phyloP scores from a whole-genome alignment of 2,329 filamentous ascomycete species.

The Aspergillus tanneri region DNA sequence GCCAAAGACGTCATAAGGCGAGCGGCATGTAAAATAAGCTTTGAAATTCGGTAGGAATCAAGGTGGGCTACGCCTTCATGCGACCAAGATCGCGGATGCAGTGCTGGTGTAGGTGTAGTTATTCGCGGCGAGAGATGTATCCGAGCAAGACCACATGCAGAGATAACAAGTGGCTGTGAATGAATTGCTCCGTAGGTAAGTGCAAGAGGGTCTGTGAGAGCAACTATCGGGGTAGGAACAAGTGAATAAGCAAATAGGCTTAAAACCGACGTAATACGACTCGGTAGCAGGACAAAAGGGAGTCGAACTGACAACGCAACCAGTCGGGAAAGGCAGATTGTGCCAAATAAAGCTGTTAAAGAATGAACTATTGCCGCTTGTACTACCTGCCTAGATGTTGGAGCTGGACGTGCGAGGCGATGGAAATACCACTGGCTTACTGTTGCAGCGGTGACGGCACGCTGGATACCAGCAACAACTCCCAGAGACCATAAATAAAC shows the following conservation, averaged over 20 bases:
- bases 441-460: conserved; percentile 87
- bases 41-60: conserved; percentile 86
- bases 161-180: conserved; percentile 74
- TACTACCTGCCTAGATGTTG: conserved; percentile 78
- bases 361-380: conserved; percentile 79
- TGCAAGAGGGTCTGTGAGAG: conserved; percentile 85
- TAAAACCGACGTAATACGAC: conserved; percentile 67
- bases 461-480: conserved; percentile 82
- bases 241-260: conserved; percentile 74
- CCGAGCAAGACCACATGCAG: conserved; percentile 75
- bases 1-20: conserved; percentile 87
- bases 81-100: conserved; percentile 44
- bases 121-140: conserved; percentile 73
- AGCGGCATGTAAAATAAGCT: conserved; percentile 85
- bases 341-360: conserved; percentile 82
- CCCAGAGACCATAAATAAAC: conserved; percentile 95
- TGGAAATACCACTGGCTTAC: conserved; percentile 99
- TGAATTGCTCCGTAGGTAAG: conserved; percentile 94
- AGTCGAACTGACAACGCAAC: conserved; percentile 77
- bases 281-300: conserved; percentile 79
- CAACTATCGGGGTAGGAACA: conserved; percentile 79
- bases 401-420: conserved; percentile 74
- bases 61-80: conserved; percentile 53
- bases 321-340: conserved; percentile 83
- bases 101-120: conserved; percentile 69